Evolutionary conservation across 768 basidiomycete species (phyloP), one percentile per base, ranked within the genome.

Genomic region (Naematelia aurantialba): DNA sequence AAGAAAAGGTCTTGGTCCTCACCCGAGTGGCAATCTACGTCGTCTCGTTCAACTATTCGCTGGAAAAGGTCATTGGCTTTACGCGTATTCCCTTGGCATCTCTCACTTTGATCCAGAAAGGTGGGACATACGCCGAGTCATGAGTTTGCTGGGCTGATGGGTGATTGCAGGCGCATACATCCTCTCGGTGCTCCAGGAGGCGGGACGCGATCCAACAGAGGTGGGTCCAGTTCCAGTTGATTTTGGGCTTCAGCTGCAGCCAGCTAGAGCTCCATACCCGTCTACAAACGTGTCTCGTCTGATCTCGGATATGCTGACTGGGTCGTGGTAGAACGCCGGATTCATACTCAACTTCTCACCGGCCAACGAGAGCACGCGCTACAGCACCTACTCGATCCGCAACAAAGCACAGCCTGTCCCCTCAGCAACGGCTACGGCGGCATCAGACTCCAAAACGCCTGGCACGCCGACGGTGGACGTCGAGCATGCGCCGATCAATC

Each of bases 1-100:
- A 97, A 78, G 96, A 98, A 80, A 98, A 97, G 75, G 85, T 99
- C 2, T 62, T 98, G 17, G 78, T 99, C 0, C 75, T 98, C 90
- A 91, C 88, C 67, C 66, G 63, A 19, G 58, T 56, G 26, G 74
- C 76, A 1, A 50, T 77, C 25, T 78, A 77, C 59, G 69, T 77
- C 26, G 72, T 76, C 31, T 74, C 74, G 4, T 96, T 91, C 70
- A 92, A 96, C 78, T 94, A 92, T 83, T 83, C 83, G 74, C 83
- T 94, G 56, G 89, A 89, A 74, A 92, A 97, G 76, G 90, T 97
- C 51, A 87, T 89, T 73, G 79, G 86, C 60, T 94, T 88, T 79
- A 92, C 87, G 66, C 86, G 93, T 44, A 85, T 98, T 50, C 93
- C 92, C 1, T 82, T 96, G 42, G 84, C 84, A 48, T 88, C 89